Base-by-base conservation (phyloP, 345 rosid genomes). In the Cochlearia excelsa region DNA sequence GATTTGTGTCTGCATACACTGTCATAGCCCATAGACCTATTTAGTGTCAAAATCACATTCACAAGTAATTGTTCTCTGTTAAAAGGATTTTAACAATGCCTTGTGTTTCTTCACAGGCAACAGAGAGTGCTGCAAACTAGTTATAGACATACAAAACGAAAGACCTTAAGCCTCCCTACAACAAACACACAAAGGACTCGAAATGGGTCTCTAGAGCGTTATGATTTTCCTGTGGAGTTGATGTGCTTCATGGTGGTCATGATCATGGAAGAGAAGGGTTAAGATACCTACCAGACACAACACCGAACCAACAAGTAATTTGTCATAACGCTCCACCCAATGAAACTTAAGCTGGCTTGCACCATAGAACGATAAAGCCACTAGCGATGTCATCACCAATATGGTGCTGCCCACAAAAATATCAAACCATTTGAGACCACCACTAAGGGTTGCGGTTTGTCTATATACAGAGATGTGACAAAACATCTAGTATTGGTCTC, bases 281-380 rank as follows among this genome's bases (percentile, higher is more conserved):
- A 90, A 72, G 60, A 90, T 69, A 50, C 99, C 99, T 31, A 94
- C 99, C 79, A 87, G 72, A 67, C 97, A 94, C 35, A 94, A 75
- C 53, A 87, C 99, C 0, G 90, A 90, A 61, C 99, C 99, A 39
- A 94, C 95, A 11, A 94, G 88, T 61, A 90, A 87, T 64, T 94
- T 94, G 86, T 94, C 99, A 29, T 87, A 90, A 28, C 82, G 81
- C 72, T 93, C 97, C 74, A 89, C 95, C 99, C 99, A 93, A 51
- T 84, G 97, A 67, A 93, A 93, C 73, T 93, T 93, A 28, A 93
- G 75, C 79, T 93, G 95, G 75, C 99, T 85, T 23, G 99, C 99
- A 60, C 99, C 99, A 8, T 89, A 93, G 80, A 87, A 93, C 1
- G 99, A 89, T 50, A 90, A 75, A 59, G 99, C 99, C 77, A 93